Conservation (phyloP, 495 filamentous ascomycete genomes). For the Trichocladium uniseriatum region DNA sequence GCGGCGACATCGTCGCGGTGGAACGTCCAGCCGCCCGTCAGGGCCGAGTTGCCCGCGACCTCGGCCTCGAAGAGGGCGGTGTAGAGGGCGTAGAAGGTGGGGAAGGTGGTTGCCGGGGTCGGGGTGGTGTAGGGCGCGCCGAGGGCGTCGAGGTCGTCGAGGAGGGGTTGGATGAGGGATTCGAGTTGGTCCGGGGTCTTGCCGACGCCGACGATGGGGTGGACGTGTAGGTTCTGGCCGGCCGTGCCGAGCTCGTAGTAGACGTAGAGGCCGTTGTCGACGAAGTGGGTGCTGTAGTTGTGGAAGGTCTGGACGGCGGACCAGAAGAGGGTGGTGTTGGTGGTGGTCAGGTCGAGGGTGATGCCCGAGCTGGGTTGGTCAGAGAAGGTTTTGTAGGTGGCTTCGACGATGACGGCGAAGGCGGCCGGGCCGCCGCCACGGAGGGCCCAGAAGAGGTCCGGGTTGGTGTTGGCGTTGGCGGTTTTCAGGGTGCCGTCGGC, state of each 20-base stretch:
- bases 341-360: slow-evolving; percentile 34
- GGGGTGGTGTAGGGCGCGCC: slow-evolving; percentile 27
- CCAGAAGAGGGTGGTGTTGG: slow-evolving; percentile 33
- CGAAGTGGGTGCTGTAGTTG: slow-evolving; percentile 31
- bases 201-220: slow-evolving; percentile 38
- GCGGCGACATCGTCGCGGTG: slow-evolving; percentile 31
- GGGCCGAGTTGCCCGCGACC: slow-evolving; percentile 31
- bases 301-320: slow-evolving; percentile 39
- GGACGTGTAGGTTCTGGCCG: slow-evolving; percentile 24
- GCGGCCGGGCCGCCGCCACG: slow-evolving; percentile 50
- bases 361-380: slow-evolving; percentile 33
- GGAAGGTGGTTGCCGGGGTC: slow-evolving; percentile 24
- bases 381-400: slow-evolving; percentile 40
- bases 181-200: slow-evolving; percentile 34
- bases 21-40: slow-evolving; percentile 41
- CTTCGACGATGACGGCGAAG: slow-evolving; percentile 47
- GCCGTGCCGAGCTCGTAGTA: slow-evolving; percentile 37
- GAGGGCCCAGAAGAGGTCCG: slow-evolving; percentile 59
- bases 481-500: slow-evolving; percentile 45
- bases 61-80: slow-evolving; percentile 41
- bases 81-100: slow-evolving; percentile 40
- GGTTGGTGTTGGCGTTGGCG: slow-evolving; percentile 39
- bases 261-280: slow-evolving; percentile 36
- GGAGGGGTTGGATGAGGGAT: slow-evolving; percentile 36
- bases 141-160: slow-evolving; percentile 37